These are phyloP conservation scores for Apophysomyces elegans DNA, from an alignment of 371 early-diverging fungal species.

Conservation along the genomic window DNA sequence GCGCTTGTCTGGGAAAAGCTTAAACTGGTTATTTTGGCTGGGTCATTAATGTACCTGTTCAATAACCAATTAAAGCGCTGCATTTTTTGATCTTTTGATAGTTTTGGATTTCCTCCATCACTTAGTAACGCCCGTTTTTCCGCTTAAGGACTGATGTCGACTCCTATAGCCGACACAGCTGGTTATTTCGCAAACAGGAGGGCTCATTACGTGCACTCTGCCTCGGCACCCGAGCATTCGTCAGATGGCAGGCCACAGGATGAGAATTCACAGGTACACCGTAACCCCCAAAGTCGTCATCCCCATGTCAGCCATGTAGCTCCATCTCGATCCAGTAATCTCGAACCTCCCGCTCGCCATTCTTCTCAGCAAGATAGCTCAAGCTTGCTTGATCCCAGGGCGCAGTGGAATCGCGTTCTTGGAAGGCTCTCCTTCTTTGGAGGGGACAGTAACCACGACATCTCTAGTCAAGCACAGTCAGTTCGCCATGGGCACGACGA, in stretches of 20 bases:
- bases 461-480: conserved; percentile 10
- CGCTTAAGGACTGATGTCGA: conserved; percentile 33
- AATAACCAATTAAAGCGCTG: conserved; percentile 1
- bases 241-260: conserved; percentile 10
- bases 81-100: conserved; percentile 13
- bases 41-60: too few relatives aligned
- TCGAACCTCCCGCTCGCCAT: not conserved
- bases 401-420: conserved; percentile 16
- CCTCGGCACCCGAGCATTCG: conserved; percentile 9
- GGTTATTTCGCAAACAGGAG: conserved; percentile 38
- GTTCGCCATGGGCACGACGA: conserved; percentile 1
- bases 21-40: too few relatives aligned
- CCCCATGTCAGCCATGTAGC: conserved; percentile 5
- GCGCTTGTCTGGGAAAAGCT: too few relatives aligned
- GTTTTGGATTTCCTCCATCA: too few relatives aligned
- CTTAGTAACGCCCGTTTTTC: conserved; percentile 12
- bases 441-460: conserved; percentile 11
- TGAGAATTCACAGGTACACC: conserved; percentile 1
- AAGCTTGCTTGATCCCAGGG: conserved; percentile 11
- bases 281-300: not conserved
- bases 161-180: conserved; percentile 48
- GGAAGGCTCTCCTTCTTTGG: conserved; percentile 7
- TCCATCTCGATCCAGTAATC: conserved; percentile 4
- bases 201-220: conserved; percentile 15
- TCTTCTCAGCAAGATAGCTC: conserved; percentile 11